A percentile compares a stretch with the other conserved stretches of the same genome.
Conservation (phyloP, 306 rosid species). For the Chamaecrista fasciculata region DNA sequence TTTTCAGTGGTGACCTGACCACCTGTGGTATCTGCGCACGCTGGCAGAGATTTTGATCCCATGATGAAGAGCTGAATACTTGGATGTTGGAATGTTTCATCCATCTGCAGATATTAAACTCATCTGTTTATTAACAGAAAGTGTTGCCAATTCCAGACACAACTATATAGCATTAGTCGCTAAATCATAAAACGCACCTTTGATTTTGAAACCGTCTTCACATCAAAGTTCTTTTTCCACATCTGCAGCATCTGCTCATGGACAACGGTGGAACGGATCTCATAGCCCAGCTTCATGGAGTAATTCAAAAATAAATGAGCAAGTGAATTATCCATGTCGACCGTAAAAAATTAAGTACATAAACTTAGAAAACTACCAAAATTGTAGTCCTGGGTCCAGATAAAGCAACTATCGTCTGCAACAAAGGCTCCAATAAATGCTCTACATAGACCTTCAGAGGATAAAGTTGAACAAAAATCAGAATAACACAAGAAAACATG, state of each 20-base stretch:
- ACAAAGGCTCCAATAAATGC: constrained; percentile 79
- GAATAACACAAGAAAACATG: not conserved
- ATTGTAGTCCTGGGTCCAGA: constrained; percentile 86
- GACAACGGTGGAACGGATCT: constrained; percentile 76
- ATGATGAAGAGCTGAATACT: constrained; percentile 75
- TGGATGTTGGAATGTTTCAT: constrained; percentile 85
- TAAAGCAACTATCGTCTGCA: constrained; percentile 73
- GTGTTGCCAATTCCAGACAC: not conserved
- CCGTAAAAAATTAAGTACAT: not conserved
- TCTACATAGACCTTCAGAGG: constrained; percentile 72
- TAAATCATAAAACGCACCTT: constrained; percentile 49
- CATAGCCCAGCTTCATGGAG: constrained; percentile 77
- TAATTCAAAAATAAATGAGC: constrained; percentile 6
- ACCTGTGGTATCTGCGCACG: constrained; percentile 27
- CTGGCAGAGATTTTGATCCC: constrained; percentile 49
- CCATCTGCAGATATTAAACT: constrained; percentile 66
- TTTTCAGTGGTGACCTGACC: constrained; percentile 25
- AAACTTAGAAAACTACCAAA: constrained; percentile 43
- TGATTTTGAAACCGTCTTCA: constrained; percentile 73
- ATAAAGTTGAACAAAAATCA: constrained; percentile 3
- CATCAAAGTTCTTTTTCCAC: constrained; percentile 75
- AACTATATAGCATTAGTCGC: not conserved
- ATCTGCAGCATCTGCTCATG: constrained; percentile 92
- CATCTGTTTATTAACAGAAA: not conserved
- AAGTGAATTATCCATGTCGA: constrained; percentile 5